A percentile compares a stretch with the other conserved stretches of the same genome.
phyloP scores from a whole-genome alignment of 2,329 filamentous ascomycete species.

The Purpureocillium lavendulum region DNA sequence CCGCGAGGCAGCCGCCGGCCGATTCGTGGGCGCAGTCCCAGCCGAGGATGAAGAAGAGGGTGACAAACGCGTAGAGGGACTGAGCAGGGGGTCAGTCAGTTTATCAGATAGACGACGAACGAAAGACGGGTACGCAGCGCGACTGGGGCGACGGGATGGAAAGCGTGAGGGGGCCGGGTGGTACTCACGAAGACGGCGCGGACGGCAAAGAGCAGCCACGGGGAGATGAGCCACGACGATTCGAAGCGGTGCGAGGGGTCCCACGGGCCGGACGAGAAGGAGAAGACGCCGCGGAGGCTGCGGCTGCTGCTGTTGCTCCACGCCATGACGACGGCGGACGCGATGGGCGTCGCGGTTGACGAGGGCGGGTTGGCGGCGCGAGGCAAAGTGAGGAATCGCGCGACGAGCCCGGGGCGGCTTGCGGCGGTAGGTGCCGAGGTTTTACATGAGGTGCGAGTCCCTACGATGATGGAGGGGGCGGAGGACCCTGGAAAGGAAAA shows the following conservation, averaged over 20 bases:
- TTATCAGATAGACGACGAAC: not conserved
- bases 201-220: conserved; percentile 49
- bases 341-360: not conserved
- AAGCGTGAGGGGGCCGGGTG: not conserved
- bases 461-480: too few species aligned
- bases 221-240: conserved; percentile 74
- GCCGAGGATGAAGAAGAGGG: conserved; percentile 60
- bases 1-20: conserved; percentile 32
- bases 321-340: not conserved
- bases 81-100: conserved; percentile 13
- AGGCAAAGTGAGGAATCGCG: too few species aligned
- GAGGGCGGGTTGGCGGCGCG: too few species aligned
- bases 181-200: conserved; percentile 47
- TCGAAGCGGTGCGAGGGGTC: conserved; percentile 59
- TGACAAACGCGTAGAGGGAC: conserved; percentile 61
- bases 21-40: conserved; percentile 49
- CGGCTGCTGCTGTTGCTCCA: too few species aligned
- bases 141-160: not conserved
- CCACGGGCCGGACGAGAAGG: conserved; percentile 33
- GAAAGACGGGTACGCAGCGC: not conserved
- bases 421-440: too few species aligned
- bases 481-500: too few species aligned
- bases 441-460: too few species aligned
- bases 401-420: too few species aligned
- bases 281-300: conserved; percentile 18